Percentiles rank a stretch among this genome's conserved stretches.
phyloP scores from a whole-genome alignment of 208 protist genomes.

The Angomonas ambiguus region DNA sequence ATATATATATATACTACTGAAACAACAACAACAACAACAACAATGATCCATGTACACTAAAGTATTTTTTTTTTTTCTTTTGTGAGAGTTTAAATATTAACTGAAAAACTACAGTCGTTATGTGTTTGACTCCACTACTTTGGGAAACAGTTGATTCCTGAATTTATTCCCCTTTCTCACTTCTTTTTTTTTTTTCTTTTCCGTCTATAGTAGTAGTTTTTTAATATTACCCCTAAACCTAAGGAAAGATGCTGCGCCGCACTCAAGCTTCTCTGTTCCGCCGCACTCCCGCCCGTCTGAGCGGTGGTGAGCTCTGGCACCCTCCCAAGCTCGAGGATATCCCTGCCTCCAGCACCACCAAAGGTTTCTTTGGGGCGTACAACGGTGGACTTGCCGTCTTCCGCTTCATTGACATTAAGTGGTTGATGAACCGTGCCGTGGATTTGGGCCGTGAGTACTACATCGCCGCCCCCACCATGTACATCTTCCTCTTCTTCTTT shows the following conservation, averaged over 20 bases:
- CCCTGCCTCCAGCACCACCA: conserved; percentile 43
- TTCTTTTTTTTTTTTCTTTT: conserved; percentile 7
- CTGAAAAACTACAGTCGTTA: not conserved
- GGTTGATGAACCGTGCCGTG: conserved; percentile 89
- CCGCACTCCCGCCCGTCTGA: conserved; percentile 61
- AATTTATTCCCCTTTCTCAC: not conserved
- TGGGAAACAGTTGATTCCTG: conserved; percentile 1
- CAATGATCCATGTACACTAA: not conserved
- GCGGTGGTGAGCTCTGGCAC: conserved; percentile 82
- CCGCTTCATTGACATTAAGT: conserved; percentile 86
- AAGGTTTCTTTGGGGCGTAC: conserved; percentile 76
- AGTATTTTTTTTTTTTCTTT: conserved; percentile 5
- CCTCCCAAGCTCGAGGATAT: conserved; percentile 77
- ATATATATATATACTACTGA: not conserved
- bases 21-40: conserved; percentile 1
- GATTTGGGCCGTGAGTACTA: conserved; percentile 83
- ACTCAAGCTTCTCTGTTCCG: conserved; percentile 60
- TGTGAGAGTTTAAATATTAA: not conserved
- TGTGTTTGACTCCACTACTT: not conserved
- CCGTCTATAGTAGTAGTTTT: not conserved
- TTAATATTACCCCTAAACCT: not conserved
- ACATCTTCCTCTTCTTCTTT: conserved; percentile 81
- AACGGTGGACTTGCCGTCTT: conserved; percentile 55
- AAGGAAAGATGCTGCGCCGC: conserved; percentile 75
- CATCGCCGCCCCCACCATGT: conserved; percentile 78